Evolutionary conservation across 306 rosid genomes (phyloP).

Genomic region (Alnus rubra): DNA sequence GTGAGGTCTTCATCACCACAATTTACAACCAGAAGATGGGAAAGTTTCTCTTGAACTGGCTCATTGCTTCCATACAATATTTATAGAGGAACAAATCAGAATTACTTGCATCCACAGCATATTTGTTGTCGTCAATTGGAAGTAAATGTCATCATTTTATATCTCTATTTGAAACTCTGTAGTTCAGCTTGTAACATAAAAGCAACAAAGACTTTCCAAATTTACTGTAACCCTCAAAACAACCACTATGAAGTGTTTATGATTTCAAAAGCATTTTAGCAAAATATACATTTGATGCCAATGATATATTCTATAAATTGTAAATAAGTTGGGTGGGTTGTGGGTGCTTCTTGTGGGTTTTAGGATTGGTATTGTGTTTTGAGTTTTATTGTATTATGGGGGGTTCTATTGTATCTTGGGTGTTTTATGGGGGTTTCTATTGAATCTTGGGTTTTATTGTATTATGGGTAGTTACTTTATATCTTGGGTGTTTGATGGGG

Average conservation of each 20-base stretch:
- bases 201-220: neutral
- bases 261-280: conserved; percentile 8
- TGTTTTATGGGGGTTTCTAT: too few relatives aligned
- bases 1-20: neutral
- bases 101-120: neutral
- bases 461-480: too few relatives aligned
- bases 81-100: neutral
- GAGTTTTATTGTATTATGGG: too few relatives aligned
- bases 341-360: too few relatives aligned
- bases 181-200: conserved; percentile 2
- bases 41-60: neutral
- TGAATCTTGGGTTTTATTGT: too few relatives aligned
- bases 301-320: neutral
- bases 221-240: neutral
- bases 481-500: too few relatives aligned
- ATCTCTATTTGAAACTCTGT: neutral
- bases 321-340: too few relatives aligned
- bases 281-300: neutral
- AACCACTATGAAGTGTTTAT: neutral
- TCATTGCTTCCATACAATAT: neutral
- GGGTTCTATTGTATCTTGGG: too few relatives aligned
- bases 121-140: neutral
- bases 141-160: neutral
- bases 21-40: neutral
- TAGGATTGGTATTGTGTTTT: too few relatives aligned